phyloP scores from a whole-genome alignment of 164 flowering plant species.

The Macadamia tetraphylla region DNA sequence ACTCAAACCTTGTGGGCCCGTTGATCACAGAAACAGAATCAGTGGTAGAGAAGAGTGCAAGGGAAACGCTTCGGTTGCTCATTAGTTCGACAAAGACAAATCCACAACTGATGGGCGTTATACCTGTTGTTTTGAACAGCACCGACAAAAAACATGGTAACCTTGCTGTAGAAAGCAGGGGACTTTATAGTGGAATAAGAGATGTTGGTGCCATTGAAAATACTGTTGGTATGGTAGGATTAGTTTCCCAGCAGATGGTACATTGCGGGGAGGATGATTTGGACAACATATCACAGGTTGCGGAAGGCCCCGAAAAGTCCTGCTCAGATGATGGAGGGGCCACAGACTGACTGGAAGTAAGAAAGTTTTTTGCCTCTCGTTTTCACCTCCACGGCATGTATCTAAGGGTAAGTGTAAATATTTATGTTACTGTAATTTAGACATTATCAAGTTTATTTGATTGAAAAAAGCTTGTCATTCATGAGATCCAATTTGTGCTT shows the following conservation, averaged over 20 bases:
- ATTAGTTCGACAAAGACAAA: conserved; percentile 52
- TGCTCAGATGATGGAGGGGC: no score
- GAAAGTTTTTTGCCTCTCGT: no score
- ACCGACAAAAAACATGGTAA: conserved; percentile 26
- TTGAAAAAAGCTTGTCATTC: no score
- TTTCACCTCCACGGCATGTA: no score
- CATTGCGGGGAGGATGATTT: neutral
- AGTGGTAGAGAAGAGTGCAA: conserved; percentile 67
- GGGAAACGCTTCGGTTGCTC: conserved; percentile 81
- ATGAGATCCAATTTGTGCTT: no score
- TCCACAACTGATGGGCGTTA: conserved; percentile 37
- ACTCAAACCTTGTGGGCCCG: conserved; percentile 45
- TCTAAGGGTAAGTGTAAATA: no score
- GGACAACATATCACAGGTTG: neutral
- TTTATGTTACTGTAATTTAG: no score
- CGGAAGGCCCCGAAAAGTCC: neutral
- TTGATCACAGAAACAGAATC: conserved; percentile 56
- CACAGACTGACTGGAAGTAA: no score
- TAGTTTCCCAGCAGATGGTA: conserved; percentile 4
- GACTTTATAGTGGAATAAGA: conserved; percentile 42
- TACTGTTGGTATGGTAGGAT: conserved; percentile 40
- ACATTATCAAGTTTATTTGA: no score
- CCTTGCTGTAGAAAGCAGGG: conserved; percentile 47
- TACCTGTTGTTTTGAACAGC: conserved; percentile 40
- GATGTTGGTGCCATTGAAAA: conserved; percentile 40